Evolutionary conservation across 805 yeast genomes (phyloP), one percentile per base, ranked within the genome.

Genomic region (Candida pini): DNA sequence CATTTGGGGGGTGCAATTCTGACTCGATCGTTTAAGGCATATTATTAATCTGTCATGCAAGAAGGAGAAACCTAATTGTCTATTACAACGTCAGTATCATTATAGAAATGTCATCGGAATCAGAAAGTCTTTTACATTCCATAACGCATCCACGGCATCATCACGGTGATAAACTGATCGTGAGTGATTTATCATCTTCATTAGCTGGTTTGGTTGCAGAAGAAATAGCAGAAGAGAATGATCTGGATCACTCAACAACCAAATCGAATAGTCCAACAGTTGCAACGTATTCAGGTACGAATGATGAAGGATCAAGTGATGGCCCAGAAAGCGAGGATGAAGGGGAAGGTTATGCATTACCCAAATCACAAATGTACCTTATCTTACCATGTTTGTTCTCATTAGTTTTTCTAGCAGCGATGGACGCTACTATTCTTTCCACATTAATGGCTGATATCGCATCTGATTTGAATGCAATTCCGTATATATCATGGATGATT

Each of bases 401-500:
- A 16, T 65, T 71, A 28, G 65, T 74, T 0, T 79, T 75, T 45
- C 60, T 81, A 26, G 76, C 84, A 3, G 78, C 89, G 0, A 53
- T 81, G 38, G 90, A 81, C 49, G 66, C 74, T 14, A 81, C 89
- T 0, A 71, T 81, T 18, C 79, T 81, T 13, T 71, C 87, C 0
- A 80, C 88, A 1, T 57, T 80, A 18, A 59, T 80, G 47, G 66
- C 83, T 2, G 70, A 71, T 19, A 80, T 81, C 36, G 84, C 87
- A 1, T 76, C 84, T 2, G 87, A 81, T 45, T 69, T 81, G 48
- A 62, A 79, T 43, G 79, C 78, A 0, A 62, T 80, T 28, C 75
- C 77, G 4, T 71, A 71, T 41, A 68, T 80, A 18, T 71, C 86
- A 12, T 81, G 87, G 86, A 77, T 81, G 17, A 88, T 85, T 2